These are phyloP conservation scores for Bipolaris zeicola DNA, from an alignment of 2,329 filamentous ascomycete species.

Conservation along the genomic window DNA sequence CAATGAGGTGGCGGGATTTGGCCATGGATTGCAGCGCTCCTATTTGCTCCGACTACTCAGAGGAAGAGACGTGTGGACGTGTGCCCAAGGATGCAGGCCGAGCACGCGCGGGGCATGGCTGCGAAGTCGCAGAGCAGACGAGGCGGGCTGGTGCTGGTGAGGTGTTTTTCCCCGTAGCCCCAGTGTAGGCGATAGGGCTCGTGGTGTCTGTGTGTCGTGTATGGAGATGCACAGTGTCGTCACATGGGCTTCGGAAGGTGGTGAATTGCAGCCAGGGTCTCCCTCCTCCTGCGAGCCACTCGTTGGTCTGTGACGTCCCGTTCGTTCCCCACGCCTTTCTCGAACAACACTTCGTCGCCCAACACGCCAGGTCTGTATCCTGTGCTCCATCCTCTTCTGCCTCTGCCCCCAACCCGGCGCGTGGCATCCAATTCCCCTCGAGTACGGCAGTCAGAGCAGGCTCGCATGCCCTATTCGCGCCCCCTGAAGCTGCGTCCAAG, in stretches of 20 bases:
- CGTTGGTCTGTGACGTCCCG: constrained; percentile 19
- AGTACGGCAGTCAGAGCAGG: constrained; percentile 45
- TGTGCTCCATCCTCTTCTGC: constrained; percentile 13
- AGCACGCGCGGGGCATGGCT: constrained; percentile 7
- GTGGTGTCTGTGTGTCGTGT: neutral
- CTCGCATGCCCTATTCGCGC: constrained; percentile 25
- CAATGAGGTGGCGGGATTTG: constrained; percentile 16
- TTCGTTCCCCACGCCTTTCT: constrained; percentile 26
- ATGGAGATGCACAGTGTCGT: constrained; percentile 12
- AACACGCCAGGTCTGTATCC: constrained; percentile 28
- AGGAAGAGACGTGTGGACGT: constrained; percentile 1
- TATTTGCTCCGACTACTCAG: neutral
- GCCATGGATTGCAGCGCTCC: constrained; percentile 7
- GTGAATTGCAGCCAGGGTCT: constrained; percentile 28
- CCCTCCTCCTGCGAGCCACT: constrained; percentile 20
- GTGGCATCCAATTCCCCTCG: constrained; percentile 54
- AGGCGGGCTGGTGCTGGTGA: neutral
- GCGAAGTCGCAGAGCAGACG: neutral
- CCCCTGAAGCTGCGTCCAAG: constrained; percentile 29
- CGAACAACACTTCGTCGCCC: constrained; percentile 33
- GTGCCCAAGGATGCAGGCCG: neutral
- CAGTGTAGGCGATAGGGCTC: neutral
- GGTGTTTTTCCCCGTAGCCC: neutral
- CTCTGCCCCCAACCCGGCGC: constrained; percentile 20
- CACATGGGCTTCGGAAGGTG: constrained; percentile 13